These are phyloP conservation scores for Suaeda aralocaspica DNA, from an alignment of 148 eudicot species.

Conservation along the genomic window DNA sequence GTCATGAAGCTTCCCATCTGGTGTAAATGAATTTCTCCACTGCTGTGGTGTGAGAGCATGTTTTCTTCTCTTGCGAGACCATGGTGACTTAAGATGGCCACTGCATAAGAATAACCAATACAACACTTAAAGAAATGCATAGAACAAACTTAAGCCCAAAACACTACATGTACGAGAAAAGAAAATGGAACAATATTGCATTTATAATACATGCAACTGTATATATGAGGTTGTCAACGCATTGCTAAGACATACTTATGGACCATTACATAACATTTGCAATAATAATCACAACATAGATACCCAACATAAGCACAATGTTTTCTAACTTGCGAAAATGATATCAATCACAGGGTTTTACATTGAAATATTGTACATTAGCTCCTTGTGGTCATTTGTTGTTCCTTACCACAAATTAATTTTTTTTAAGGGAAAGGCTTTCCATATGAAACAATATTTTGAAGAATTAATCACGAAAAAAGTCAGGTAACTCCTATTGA, in stretches of 20 bases:
- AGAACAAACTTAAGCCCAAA: neutral
- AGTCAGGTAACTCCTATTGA: neutral
- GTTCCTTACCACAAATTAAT: neutral
- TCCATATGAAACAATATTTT: neutral
- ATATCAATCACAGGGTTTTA: constrained; percentile 4
- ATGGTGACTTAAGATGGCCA: constrained; percentile 85
- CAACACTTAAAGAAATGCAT: neutral
- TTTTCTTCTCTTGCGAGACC: constrained; percentile 90
- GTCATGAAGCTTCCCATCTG: constrained; percentile 75
- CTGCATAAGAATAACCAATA: constrained; percentile 31
- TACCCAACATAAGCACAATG: neutral
- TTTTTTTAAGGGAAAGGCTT: too few relatives aligned
- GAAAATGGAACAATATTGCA: neutral
- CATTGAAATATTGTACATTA: neutral
- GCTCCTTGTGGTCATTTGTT: neutral
- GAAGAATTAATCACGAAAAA: neutral
- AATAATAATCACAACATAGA: neutral
- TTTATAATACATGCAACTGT: neutral
- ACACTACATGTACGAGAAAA: neutral
- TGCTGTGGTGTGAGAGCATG: constrained; percentile 60
- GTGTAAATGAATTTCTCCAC: constrained; percentile 68
- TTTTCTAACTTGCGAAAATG: neutral
- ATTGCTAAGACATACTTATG: neutral
- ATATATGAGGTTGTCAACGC: neutral
- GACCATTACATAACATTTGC: constrained; percentile 2